Base-by-base conservation (phyloP, 257 asterid species). In the Cinchona pubescens region DNA sequence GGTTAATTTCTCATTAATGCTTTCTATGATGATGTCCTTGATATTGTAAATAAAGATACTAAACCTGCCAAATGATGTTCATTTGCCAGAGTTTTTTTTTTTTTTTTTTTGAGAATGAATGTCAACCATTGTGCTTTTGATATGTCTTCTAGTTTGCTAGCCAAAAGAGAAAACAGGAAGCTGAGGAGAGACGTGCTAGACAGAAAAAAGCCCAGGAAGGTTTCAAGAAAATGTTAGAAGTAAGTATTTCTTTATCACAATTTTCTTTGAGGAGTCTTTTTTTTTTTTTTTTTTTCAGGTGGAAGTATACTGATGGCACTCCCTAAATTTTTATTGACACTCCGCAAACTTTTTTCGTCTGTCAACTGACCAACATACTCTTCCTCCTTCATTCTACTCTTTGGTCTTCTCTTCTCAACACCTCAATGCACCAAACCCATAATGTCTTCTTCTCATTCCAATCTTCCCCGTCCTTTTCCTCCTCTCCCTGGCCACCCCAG, bases 201-300 rank as follows among this genome's bases (percentile, higher is more conserved):
- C 92, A 83, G 88, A 92, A 90, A 83, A 90, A 85, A 78, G 96
- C 96, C 34, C 87, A 86, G 79, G 97, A 92, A 74, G 96, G 90
- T 83, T 95, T 90, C 84, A 95, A 79, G 85, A 86, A 75, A 74
- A 92, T 95, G 98, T 81, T 92, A 78, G 96, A 88, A 81, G 99
- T 95, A 84, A 72, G 89, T 79, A 48, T 37, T 58, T 58, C 40
- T 58, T 58, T 58, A 23, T 56, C 29, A 40, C 38, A 38, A 55
- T 42, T 37, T 38, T 6, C 15, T 56, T 60, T 35, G 16, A 15
- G 59, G 30, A 60, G 72, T 29, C 16, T 51, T 30, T 61, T 60
- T 46, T 71, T 42, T 55, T 60, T 45, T 64, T 49, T 45, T 38
- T 38, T 11, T 15, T 69, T 21, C 34, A 35, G 32, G n/a, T 48